A percentile compares a stretch with the other conserved stretches of the same genome.
Conservation (phyloP, 2,329 filamentous ascomycete genomes). For the Claviceps paspali region DNA sequence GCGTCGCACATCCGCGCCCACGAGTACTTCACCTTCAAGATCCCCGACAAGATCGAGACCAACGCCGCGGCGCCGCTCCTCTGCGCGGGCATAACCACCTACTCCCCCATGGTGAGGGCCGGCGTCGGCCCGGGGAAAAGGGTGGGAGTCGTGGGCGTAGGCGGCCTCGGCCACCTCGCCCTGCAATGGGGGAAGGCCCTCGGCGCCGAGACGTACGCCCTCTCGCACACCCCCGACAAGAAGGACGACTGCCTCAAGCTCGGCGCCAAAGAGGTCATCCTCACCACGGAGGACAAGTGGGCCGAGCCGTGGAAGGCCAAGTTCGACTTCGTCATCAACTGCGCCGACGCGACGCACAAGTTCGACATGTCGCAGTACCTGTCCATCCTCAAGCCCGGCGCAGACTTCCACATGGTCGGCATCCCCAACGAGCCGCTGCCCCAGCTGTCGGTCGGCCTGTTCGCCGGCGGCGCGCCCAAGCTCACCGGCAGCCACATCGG, state of each 20-base stretch:
- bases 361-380: slow-evolving; percentile 40
- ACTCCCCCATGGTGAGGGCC: slow-evolving; percentile 50
- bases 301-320: slow-evolving; percentile 33
- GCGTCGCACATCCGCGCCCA: slow-evolving; percentile 33
- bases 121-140: slow-evolving; percentile 53
- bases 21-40: slow-evolving; percentile 44
- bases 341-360: slow-evolving; percentile 32
- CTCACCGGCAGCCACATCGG: slow-evolving; percentile 44
- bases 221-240: slow-evolving; percentile 46
- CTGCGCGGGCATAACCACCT: slow-evolving; percentile 65
- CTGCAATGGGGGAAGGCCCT: slow-evolving; percentile 57
- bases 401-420: slow-evolving; percentile 43
- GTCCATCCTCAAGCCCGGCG: slow-evolving; percentile 33
- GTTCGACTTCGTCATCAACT: slow-evolving; percentile 37
- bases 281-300: slow-evolving; percentile 38
- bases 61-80: slow-evolving; percentile 51
- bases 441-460: slow-evolving; percentile 24
- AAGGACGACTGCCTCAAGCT: slow-evolving; percentile 43
- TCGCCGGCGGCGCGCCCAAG: slow-evolving; percentile 35
- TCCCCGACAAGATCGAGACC: slow-evolving; percentile 35
- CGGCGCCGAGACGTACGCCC: slow-evolving; percentile 49
- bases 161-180: slow-evolving; percentile 60
- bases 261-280: slow-evolving; percentile 42
- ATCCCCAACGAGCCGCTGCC: slow-evolving; percentile 35
- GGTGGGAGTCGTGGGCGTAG: slow-evolving; percentile 58